A percentile compares a stretch with the other conserved stretches of the same genome.
Conservation (phyloP, 805 yeast genomes). For the Pichia exigua region DNA sequence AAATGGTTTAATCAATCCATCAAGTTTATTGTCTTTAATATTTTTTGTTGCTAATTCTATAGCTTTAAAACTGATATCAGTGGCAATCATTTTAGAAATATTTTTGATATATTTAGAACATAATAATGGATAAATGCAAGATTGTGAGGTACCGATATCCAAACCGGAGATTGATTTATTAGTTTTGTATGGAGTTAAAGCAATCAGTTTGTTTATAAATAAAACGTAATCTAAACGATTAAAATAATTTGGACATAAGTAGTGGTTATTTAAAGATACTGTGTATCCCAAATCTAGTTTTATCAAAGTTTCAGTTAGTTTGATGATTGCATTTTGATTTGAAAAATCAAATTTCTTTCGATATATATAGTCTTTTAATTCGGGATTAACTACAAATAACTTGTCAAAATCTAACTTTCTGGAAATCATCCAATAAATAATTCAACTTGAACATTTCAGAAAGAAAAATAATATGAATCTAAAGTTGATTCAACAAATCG, state of each 20-base stretch:
- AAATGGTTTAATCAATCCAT: conserved; percentile 13
- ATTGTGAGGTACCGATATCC: conserved; percentile 46
- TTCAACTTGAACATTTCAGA: not conserved
- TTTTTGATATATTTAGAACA: conserved; percentile 19
- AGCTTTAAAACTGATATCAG: conserved; percentile 34
- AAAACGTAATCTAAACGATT: conserved; percentile 25
- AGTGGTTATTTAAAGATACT: conserved; percentile 11
- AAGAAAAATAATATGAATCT: not conserved
- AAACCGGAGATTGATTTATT: conserved; percentile 20
- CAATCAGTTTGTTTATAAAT: conserved; percentile 14
- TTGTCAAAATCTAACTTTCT: conserved; percentile 1
- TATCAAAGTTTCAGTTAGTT: conserved; percentile 17
- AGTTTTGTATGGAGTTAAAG: not conserved
- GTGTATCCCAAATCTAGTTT: conserved; percentile 12
- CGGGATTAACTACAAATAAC: conserved; percentile 10
- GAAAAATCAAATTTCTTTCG: conserved; percentile 15
- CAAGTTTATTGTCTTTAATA: conserved; percentile 23
- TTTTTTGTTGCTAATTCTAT: conserved; percentile 24
- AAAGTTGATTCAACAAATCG: not conserved
- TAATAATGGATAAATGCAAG: conserved; percentile 39
- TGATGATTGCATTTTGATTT: conserved; percentile 17
- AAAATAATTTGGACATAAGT: conserved; percentile 28
- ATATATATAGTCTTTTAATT: conserved; percentile 12
- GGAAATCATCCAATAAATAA: not conserved
- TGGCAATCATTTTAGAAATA: conserved; percentile 25